Evolutionary conservation across 352 stramenopile species (phyloP).

Genomic region (Globisporangium ultimum): DNA sequence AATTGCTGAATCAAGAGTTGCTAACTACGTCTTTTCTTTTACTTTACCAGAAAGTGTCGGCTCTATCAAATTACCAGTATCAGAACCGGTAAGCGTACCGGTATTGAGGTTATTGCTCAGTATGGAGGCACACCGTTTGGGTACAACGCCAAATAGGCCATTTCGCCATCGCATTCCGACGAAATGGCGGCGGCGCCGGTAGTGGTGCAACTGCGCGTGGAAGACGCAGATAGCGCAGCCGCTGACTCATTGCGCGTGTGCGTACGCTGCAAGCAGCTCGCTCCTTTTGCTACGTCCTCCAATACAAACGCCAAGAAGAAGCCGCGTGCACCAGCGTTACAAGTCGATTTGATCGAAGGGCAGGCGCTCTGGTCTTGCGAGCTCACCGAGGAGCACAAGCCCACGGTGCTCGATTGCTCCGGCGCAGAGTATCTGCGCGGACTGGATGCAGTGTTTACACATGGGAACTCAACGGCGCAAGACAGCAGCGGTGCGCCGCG

Average conservation of each 20-base stretch:
- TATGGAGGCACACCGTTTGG: background rate
- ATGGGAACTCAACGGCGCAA: background rate
- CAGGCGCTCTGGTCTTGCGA: slow-evolving; percentile 26
- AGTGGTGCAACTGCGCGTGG: slow-evolving; percentile 21
- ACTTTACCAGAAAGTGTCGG: too few species aligned
- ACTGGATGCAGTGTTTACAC: slow-evolving; percentile 21
- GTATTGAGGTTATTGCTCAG: background rate
- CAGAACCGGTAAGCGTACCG: background rate
- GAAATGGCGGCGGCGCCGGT: background rate
- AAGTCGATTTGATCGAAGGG: slow-evolving; percentile 28
- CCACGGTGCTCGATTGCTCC: slow-evolving; percentile 39
- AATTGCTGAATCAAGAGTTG: too few species aligned
- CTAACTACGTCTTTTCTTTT: too few species aligned
- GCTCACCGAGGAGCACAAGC: slow-evolving; percentile 34
- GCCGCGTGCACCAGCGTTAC: slow-evolving; percentile 8
- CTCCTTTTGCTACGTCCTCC: background rate
- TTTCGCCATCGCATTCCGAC: background rate
- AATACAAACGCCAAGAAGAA: background rate
- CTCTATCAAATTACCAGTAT: too few species aligned
- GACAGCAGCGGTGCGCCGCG: background rate
- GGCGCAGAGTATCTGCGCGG: slow-evolving; percentile 26
- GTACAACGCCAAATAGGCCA: background rate
- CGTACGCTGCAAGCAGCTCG: slow-evolving; percentile 20
- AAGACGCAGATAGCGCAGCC: slow-evolving; percentile 18
- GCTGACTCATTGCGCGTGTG: slow-evolving; percentile 12